Base-by-base conservation (phyloP, 164 flowering plant genomes). In the Tinospora cordifolia region DNA sequence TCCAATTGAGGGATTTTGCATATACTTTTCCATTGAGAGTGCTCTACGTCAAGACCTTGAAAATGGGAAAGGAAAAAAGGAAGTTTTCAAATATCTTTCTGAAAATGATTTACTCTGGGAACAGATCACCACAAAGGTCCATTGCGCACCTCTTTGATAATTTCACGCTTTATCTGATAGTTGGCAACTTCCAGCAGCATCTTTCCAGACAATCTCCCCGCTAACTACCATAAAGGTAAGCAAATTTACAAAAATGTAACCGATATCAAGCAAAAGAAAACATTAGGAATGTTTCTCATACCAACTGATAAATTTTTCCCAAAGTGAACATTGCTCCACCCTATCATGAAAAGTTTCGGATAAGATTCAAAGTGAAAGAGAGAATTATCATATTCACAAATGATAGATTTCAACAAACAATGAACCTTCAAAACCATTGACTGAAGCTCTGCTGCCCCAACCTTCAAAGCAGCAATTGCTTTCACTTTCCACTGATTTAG, bases 181-280 rank as follows among this genome's bases (percentile, higher is more conserved):
- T 87, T 92, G 76, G 98, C 98, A 75, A 90, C 94, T 82, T 92
- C 91, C 71, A 83, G 26, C 27, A 90, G 72, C 77, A 92, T 65
- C 83, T 86, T 90, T 62, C 92, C 89, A 54, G 94, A 81, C 77
- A 92, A 77, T 77, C 73, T 86, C 76, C 82, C 81, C 59, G 86
- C 85, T 67, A 92, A 63, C 98, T 92, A 79, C 78, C 76, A 77
- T 21, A 67, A 72, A 64, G 54, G 47, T 36, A 76, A 34, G 72
- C 19, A 59, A 49, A 51, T 34, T 72, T 54, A 72, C 21, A 68
- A 25, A 54, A 11, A 47, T 51, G 40, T 21, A 25, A 70, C 22
- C 62, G 69, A 34, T 69, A 63, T 22, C 51, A 41, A 63, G 26
- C 15, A 14, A 69, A 62, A 60, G 24, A 41, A 68, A 22, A 51